A percentile compares a stretch with the other conserved stretches of the same genome.
Evolutionary conservation across 2,329 filamentous ascomycete species (phyloP).

Genomic region (Dactylella cylindrospora): DNA sequence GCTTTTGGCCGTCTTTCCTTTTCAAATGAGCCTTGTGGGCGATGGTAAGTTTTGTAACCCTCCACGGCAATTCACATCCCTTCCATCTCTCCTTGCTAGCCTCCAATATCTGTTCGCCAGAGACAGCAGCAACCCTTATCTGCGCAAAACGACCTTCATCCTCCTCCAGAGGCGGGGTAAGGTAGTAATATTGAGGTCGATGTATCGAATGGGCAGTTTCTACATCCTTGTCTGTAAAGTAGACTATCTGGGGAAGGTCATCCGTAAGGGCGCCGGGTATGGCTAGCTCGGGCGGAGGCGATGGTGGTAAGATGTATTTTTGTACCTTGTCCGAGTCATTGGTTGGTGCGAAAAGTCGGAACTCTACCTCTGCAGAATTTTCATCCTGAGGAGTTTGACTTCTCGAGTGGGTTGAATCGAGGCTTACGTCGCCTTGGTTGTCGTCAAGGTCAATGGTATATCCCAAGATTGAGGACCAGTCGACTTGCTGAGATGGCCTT

Average conservation of each 20-base stretch:
- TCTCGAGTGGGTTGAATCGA: slow-evolving; percentile 8
- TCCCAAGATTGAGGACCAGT: slow-evolving; percentile 39
- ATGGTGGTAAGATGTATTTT: slow-evolving; percentile 25
- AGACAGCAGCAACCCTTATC: slow-evolving; percentile 22
- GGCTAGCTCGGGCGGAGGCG: slow-evolving; percentile 28
- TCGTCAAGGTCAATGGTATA: slow-evolving; percentile 27
- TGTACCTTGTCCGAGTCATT: slow-evolving; percentile 17
- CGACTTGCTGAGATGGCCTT: slow-evolving; percentile 11
- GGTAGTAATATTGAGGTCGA: slow-evolving; percentile 27
- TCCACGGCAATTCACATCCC: slow-evolving; percentile 35
- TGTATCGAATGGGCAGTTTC: slow-evolving; percentile 36
- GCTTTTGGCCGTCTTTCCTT: background rate
- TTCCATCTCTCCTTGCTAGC: slow-evolving; percentile 18
- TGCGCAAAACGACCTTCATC: slow-evolving; percentile 12
- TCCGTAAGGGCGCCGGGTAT: slow-evolving; percentile 9
- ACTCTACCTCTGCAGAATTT: slow-evolving; percentile 25
- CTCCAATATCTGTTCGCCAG: slow-evolving; percentile 21
- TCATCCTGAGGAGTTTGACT: background rate
- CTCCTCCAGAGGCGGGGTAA: slow-evolving; percentile 31
- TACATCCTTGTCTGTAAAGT: slow-evolving; percentile 31
- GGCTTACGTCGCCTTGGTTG: slow-evolving; percentile 4
- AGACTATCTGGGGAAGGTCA: slow-evolving; percentile 6
- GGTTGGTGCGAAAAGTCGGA: slow-evolving; percentile 38
- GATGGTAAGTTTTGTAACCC: slow-evolving; percentile 20
- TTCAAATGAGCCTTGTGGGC: background rate